phyloP scores from a whole-genome alignment of 192 early-diverging fungal genomes.

The Nowakowskiella sp. region DNA sequence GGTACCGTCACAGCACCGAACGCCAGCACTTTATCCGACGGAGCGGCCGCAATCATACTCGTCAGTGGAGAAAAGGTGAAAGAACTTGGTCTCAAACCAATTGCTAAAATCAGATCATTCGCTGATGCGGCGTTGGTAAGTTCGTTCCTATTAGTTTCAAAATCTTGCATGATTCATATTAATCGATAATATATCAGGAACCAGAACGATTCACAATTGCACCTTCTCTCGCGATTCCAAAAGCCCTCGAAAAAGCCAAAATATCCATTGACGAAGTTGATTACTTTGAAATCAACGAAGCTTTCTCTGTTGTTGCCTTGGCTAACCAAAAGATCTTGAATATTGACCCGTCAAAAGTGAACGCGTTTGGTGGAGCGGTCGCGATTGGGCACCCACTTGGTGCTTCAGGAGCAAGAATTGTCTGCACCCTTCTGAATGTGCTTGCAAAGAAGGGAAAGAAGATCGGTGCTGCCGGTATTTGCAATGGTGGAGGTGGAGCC shows the following conservation, averaged over 20 bases:
- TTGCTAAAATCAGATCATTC: slow-evolving; percentile 75
- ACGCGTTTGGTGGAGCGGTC: slow-evolving; percentile 92
- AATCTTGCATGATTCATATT: not conserved
- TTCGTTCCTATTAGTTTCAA: not conserved
- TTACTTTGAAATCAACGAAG: slow-evolving; percentile 95
- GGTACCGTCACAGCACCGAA: slow-evolving; percentile 96
- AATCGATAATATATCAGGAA: slow-evolving; percentile 21
- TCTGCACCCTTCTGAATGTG: slow-evolving; percentile 70
- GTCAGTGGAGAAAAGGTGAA: slow-evolving; percentile 65
- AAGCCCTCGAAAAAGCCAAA: slow-evolving; percentile 80
- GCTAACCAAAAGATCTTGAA: slow-evolving; percentile 78
- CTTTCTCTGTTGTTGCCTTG: slow-evolving; percentile 89
- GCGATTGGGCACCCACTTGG: slow-evolving; percentile 98
- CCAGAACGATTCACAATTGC: slow-evolving; percentile 95
- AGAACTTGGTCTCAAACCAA: slow-evolving; percentile 71
- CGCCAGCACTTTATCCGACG: slow-evolving; percentile 85
- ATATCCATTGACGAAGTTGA: slow-evolving; percentile 72
- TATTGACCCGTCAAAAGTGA: slow-evolving; percentile 69
- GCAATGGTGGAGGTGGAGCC: slow-evolving; percentile 95
- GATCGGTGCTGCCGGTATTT: slow-evolving; percentile 86
- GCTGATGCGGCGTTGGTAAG: slow-evolving; percentile 75
- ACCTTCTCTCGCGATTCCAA: slow-evolving; percentile 84
- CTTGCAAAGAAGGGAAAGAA: slow-evolving; percentile 56
- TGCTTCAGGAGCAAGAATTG: slow-evolving; percentile 84
- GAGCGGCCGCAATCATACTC: slow-evolving; percentile 85